Evolutionary conservation across 2,329 filamentous ascomycete genomes (phyloP), one percentile per base, ranked within the genome.

Genomic region (Ascochyta clinopodiicola): DNA sequence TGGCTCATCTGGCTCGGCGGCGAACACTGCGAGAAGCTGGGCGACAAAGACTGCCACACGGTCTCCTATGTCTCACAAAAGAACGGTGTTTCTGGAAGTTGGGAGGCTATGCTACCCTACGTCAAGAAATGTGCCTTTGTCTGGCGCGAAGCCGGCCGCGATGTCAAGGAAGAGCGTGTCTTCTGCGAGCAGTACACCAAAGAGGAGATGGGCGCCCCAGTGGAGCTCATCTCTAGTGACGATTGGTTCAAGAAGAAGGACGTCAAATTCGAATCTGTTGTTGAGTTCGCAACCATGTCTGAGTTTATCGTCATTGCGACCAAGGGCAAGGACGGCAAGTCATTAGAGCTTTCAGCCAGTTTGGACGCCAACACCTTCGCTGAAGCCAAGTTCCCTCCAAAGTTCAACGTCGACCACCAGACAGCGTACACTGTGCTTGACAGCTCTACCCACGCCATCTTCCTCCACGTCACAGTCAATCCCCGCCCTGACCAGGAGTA

Each of bases 301-400:
- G 95, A 99, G 73, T 99, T 96, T 74, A 95, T 99, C 68, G 86
- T 99, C 35, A 89, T 96, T 44, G 93, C 93, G 1, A 88, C 88
- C 6, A 84, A 83, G 57, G 73, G 84, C 58, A 83, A 88, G 56
- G 86, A 90, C 34, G 81, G 85, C 51, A 81, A 88, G 35, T 89
- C 85, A 2, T 80, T 97, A 56, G 87, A 87, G 58, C 88, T 94
- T 31, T 87, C 93, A 64, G 86, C 91, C 40, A 97, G 92, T 72
- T 81, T 98, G 38, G 91, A 99, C 70, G 96, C 93, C 50, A 82
- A 84, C 59, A 86, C 81, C 6, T 99, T 95, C 67, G 93, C 94
- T 0, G 82, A 88, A 57, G 93, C 92, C 12, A 83, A 89, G 46
- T 98, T 98, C 78, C 96, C 95, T 1, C 83, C 84, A 60, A 94